Evolutionary conservation across 2,329 filamentous ascomycete genomes (phyloP), one percentile per base, ranked within the genome.

Genomic region (Juglanconis sp.): DNA sequence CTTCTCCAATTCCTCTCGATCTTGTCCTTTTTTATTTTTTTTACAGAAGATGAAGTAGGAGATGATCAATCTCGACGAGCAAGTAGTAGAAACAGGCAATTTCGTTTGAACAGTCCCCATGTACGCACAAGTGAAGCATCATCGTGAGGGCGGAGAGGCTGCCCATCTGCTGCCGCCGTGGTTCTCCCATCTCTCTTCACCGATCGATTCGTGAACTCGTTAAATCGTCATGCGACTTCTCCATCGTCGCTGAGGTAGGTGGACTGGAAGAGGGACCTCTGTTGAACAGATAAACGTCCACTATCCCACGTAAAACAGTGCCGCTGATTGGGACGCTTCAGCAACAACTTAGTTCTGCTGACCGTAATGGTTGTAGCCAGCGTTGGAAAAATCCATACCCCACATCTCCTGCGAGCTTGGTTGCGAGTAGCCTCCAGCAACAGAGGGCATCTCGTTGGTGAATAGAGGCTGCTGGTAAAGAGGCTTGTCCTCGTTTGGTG

Each of bases 401-500:
- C 81, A 78, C 24, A 83, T 73, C 49, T 84, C 81, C 56, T 81
- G 79, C 40, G 82, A 80, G 3, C 78, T 78, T 13, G 74, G 74
- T 65, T 85, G 83, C 3, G 77, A 81, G 67, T 79, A 84, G 31
- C 80, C 80, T 44, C 80, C 71, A 49, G 78, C 75, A 38, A 81
- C 72, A 63, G 80, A 83, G 2, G 81, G 78, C 4, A 82, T 69
- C 44, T 83, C 78, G 11, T 73, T 63, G 17, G 68, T 76, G 63
- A 85, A 85, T 2, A 85, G 73, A 1, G 74, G 50, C 17, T 57
- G 44, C 38, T 62, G 69, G 48, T 81, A 76, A 47, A 77, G 75
- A 7, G 36, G 64, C 68, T 83, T 81, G 56, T 71, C 70, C 55
- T 74, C 69, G 38, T 68, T 68, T 15, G 71, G 56, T 2, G 81